A percentile compares a stretch with the other conserved stretches of the same genome.
These are phyloP conservation scores for Moricandia arvensis DNA, from an alignment of 345 rosid species.

Conservation along the genomic window DNA sequence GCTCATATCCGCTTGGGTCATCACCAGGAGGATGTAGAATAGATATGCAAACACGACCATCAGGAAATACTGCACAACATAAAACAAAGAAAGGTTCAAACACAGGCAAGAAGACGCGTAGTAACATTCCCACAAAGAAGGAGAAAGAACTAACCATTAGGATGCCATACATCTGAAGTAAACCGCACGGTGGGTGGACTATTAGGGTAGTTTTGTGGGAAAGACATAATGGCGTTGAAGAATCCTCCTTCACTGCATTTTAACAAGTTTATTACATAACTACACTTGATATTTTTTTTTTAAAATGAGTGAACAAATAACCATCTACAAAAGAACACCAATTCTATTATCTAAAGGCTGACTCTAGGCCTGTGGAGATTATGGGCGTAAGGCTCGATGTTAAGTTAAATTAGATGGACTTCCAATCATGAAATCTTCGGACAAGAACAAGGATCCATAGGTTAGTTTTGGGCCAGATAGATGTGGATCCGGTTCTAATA, in stretches of 20 bases:
- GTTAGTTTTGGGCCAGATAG: too few species aligned
- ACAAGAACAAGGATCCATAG: too few species aligned
- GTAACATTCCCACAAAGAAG: too few species aligned
- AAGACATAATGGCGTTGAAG: constrained; percentile 77
- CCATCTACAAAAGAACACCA: neutral
- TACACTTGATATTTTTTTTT: too few species aligned
- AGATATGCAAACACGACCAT: constrained; percentile 56
- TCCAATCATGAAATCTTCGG: too few species aligned
- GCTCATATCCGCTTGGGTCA: constrained; percentile 59
- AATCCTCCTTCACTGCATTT: constrained; percentile 76
- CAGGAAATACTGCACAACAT: constrained; percentile 37
- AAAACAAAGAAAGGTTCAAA: neutral
- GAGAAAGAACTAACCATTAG: constrained; percentile 39
- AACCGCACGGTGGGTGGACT: constrained; percentile 53
- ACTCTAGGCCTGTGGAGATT: too few species aligned
- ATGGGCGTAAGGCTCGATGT: too few species aligned
- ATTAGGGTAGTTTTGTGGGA: constrained; percentile 55
- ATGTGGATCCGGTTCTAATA: too few species aligned
- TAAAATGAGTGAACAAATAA: too few species aligned
- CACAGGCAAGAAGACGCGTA: neutral
- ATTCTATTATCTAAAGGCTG: too few species aligned
- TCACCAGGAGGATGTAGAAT: constrained; percentile 64
- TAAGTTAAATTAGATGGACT: too few species aligned
- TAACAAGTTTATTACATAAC: neutral
- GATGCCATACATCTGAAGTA: constrained; percentile 63